Evolutionary conservation across 345 rosid genomes (phyloP), one percentile per base, ranked within the genome.

Genomic region (Melastoma malabathricum): DNA sequence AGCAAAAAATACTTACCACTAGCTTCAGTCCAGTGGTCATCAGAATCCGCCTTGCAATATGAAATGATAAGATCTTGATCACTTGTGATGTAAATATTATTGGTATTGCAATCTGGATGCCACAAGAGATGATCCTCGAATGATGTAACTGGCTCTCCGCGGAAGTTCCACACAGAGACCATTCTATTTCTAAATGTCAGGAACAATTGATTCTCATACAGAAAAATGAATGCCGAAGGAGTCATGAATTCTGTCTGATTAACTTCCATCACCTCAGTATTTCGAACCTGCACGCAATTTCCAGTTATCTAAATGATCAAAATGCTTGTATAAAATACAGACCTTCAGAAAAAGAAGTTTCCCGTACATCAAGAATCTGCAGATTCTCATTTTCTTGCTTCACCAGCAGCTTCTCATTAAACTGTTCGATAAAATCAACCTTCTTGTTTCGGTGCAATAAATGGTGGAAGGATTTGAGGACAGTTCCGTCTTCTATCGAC

Each of bases 31-130:
- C 89, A 86, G 47, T 83, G 89, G 59, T 87, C 98, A 25, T 86
- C 94, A 3, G 85, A 67, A 64, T 84, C 93, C 50, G 93, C 96
- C 69, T 92, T 92, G 83, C 98, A 92, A 63, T 92, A 87, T 7
- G 98, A 92, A 57, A 92, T 87, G 46, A 92, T 92, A 57, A 92
- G 96, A 75, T 92, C 95, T 70, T 87, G 98, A 75, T 84, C 96
- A 20, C 95, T 84, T 47, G 98, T 92, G 59, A 86, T 90, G 68
- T 90, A 90, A 59, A 86, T 90, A 57, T 86, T 89, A 65, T 89
- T 89, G 22, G 98, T 86, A 73, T 92, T 87, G 67, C 96, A 90
- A 68, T 90, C 98, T 0, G 94, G 96, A 74, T 86, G 92, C 92
- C 98, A 86, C 64, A 87, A 66, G 22, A 84, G 79, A 64, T 92